Evolutionary conservation across 305 asterid species (phyloP), one percentile per base, ranked within the genome.

Genomic region (Rubia occidens): DNA sequence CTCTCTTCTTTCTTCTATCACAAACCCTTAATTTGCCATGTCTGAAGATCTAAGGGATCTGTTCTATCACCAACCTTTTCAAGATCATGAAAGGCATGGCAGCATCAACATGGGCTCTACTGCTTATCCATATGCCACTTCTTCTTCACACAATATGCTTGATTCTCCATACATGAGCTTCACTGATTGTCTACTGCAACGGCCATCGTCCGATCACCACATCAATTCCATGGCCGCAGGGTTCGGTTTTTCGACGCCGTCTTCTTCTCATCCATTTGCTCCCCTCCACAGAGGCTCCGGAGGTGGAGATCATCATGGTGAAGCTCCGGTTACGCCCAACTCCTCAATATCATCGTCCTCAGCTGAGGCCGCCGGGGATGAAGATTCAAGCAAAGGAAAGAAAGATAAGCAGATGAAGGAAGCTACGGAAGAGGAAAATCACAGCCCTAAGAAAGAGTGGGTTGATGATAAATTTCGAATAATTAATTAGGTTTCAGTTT

Each of bases 311-410:
- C 78, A 67, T 45, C 76, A 24, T 0, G 66, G 78, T 44, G 90
- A 80, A 75, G 75, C 79, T 66, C 88, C 91, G 0, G 83, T 79
- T 5, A 87, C 96, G n/a, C 88, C 95, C 0, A 87, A 85, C 80
- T 84, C 96, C 8, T 84, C 95, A 7, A 76, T 80, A 45, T 85
- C 92, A 45, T 78, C 85, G 59, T 82, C 89, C 39, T 85, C 91
- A 15, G 75, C 82, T 0, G 95, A 85, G 74, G 91, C 79, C 11
- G 82, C 71, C 7, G 85, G 67, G 6, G 88, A 83, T 15, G 89
- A 85, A 32, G 85, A 77, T 54, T 77, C 88, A 0, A 78, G 66
- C 82, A 86, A 82, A 78, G 77, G 66, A 58, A 85, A 75, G 76
- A 80, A 81, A 59, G 82, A 74, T 5, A 77, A 79, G 66, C 80